A percentile compares a stretch with the other conserved stretches of the same genome.
These are phyloP conservation scores for Umbelopsis sp. DNA, from an alignment of 192 early-diverging fungal species.

Conservation along the genomic window DNA sequence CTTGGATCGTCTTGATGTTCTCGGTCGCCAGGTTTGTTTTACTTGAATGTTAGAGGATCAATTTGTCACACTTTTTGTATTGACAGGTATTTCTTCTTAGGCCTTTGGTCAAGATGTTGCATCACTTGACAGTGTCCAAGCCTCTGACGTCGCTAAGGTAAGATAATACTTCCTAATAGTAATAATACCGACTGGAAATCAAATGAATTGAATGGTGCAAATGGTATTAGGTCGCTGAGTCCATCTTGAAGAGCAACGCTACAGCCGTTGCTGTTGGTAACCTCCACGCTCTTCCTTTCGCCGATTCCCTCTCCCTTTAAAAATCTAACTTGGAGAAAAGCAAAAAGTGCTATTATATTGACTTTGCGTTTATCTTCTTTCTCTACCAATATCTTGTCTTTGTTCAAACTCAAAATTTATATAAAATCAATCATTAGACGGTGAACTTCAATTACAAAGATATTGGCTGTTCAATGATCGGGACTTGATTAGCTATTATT, in stretches of 20 bases:
- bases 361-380: slow-evolving; percentile 10
- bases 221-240: slow-evolving; percentile 54
- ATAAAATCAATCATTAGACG: slow-evolving; percentile 21
- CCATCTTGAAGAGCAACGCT: slow-evolving; percentile 68
- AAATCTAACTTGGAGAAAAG: slow-evolving; percentile 15
- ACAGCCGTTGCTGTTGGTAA: slow-evolving; percentile 81
- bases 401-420: slow-evolving; percentile 1
- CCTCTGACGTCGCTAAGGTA: slow-evolving; percentile 64
- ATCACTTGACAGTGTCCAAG: slow-evolving; percentile 57
- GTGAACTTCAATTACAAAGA: background rate
- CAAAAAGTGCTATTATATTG: slow-evolving; percentile 13
- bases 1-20: slow-evolving; percentile 45
- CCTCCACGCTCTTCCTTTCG: slow-evolving; percentile 69
- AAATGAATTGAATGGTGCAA: background rate
- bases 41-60: slow-evolving; percentile 25
- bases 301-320: slow-evolving; percentile 67
- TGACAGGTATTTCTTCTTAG: slow-evolving; percentile 36
- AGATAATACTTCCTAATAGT: background rate
- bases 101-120: slow-evolving; percentile 42
- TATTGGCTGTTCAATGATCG: too few relatives aligned
- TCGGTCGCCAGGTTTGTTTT: slow-evolving; percentile 48
- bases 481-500: too few relatives aligned
- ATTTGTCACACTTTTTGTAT: background rate
- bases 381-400: slow-evolving; percentile 16
- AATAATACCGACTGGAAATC: background rate